Conservation (phyloP, 768 basidiomycete species). For the Infundibulicybe gibba region DNA sequence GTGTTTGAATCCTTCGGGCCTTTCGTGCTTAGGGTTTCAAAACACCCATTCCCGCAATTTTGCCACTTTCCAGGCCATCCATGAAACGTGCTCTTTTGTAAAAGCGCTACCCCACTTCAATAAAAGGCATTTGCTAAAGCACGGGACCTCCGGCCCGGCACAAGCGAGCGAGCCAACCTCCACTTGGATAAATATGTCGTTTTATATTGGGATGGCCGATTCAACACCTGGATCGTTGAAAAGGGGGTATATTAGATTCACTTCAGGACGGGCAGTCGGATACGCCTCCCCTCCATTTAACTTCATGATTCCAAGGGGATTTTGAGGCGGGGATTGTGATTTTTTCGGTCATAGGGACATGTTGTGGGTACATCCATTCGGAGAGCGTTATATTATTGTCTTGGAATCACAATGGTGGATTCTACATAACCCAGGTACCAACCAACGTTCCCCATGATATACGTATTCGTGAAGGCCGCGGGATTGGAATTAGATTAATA, state of each 20-base stretch:
- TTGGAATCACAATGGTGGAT: too few species aligned
- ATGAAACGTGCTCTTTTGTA: constrained; percentile 8
- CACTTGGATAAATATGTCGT: constrained; percentile 61
- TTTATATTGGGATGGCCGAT: constrained; percentile 63
- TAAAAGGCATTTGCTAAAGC: constrained; percentile 64
- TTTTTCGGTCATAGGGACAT: too few species aligned
- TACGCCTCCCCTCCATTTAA: too few species aligned
- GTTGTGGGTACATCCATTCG: too few species aligned
- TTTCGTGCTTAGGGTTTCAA: constrained; percentile 20
- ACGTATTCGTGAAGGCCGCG: too few species aligned
- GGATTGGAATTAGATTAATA: too few species aligned
- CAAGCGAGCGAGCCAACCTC: constrained; percentile 35
- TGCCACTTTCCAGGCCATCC: constrained; percentile 23
- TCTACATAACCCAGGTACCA: too few species aligned
- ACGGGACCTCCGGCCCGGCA: constrained; percentile 44
- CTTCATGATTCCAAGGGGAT: too few species aligned
- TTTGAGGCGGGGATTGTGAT: too few species aligned
- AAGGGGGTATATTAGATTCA: constrained; percentile 51
- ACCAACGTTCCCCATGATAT: too few species aligned
- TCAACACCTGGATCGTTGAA: constrained; percentile 56
- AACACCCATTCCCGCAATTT: constrained; percentile 26
- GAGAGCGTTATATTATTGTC: too few species aligned
- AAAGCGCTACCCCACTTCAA: constrained; percentile 45
- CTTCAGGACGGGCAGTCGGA: constrained; percentile 56
- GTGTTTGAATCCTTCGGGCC: constrained; percentile 52